Evolutionary conservation across 495 filamentous ascomycete genomes (phyloP), one percentile per base, ranked within the genome.

Genomic region (Lichenothelia convexa): DNA sequence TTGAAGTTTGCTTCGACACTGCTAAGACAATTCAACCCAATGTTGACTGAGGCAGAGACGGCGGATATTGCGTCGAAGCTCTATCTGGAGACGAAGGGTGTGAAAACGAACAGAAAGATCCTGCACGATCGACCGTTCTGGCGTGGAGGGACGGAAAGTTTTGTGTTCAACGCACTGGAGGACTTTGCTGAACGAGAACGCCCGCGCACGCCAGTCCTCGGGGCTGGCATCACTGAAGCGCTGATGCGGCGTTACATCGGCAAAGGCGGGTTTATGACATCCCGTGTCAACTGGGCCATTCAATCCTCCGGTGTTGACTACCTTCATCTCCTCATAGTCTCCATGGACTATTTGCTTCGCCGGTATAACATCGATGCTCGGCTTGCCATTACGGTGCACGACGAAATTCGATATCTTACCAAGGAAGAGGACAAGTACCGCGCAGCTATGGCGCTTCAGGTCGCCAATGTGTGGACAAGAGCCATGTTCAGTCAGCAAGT

Each of bases 281-380:
- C 80, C 22, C 74, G 89, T 13, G 93, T 99, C 60, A 99, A 99
- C 52, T 99, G 89, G 89, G 89, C 89, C 15, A 94, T 99, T 43
- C 89, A 99, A 46, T 93, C 84, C 2, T 89, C 80, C 5, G 89
- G 89, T 21, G 89, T 95, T 9, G 89, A 99, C 57, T 99, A 99
- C 57, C 70, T 99, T 8, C 89, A 99, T 47, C 76, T 99, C 7
- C 61, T 99, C 17, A 82, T 99, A 39, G 71, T 94, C 13, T 65
- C 72, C 18, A 99, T 97, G 89, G 86, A 95, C 51, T 89, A 92
- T 51, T 69, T 97, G 5, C 77, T 75, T 38, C 68, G 82, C n/a
- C 77, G 71, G 15, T 95, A 78, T 60, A 85, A 83, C 51, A 66
- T 97, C 27, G 50, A 71, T 30, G 83, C 83, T 6, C 78, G 89